Percentiles rank a stretch among this genome's conserved stretches.
Conservation (phyloP, 768 basidiomycete species). For the Stropharia rugosoannulata region DNA sequence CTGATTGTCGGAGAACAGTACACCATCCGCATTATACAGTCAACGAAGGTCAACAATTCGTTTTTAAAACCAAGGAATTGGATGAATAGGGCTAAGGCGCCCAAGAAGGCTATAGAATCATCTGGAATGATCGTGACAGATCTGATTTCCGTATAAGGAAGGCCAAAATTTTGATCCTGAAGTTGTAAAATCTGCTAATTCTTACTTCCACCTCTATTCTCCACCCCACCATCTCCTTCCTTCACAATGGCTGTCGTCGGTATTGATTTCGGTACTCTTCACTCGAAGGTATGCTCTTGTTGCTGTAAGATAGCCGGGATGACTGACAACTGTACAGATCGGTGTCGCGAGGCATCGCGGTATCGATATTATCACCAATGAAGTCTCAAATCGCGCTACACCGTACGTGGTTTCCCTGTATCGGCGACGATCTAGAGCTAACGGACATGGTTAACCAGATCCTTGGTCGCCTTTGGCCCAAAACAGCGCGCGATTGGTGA, state of each 20-base stretch:
- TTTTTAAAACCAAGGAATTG: no score
- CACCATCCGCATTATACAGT: no score
- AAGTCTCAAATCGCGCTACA: conserved; percentile 95
- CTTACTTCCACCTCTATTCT: conserved; percentile 9
- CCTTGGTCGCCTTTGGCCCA: conserved; percentile 90
- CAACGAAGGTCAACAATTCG: no score
- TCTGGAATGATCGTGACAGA: no score
- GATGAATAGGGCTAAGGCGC: no score
- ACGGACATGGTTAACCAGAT: conserved; percentile 44
- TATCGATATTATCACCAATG: conserved; percentile 98
- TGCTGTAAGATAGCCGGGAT: conserved; percentile 8
- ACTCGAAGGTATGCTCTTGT: conserved; percentile 67
- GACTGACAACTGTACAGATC: conserved; percentile 51
- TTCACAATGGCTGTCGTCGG: conserved; percentile 87
- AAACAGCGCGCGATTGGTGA: conserved; percentile 93
- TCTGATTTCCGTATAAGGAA: conserved; percentile 9
- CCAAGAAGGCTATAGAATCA: no score
- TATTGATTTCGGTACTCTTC: conserved; percentile 88
- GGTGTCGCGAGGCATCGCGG: conserved; percentile 95
- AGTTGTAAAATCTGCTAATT: conserved; percentile 8
- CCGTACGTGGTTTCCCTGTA: conserved; percentile 59
- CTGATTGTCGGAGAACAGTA: no score
- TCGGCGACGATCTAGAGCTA: conserved; percentile 21
- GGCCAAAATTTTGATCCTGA: conserved; percentile 13
- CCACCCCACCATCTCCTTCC: conserved; percentile 14